These are phyloP conservation scores for Alternaria panax DNA, from an alignment of 2,329 filamentous ascomycete species.

Conservation along the genomic window DNA sequence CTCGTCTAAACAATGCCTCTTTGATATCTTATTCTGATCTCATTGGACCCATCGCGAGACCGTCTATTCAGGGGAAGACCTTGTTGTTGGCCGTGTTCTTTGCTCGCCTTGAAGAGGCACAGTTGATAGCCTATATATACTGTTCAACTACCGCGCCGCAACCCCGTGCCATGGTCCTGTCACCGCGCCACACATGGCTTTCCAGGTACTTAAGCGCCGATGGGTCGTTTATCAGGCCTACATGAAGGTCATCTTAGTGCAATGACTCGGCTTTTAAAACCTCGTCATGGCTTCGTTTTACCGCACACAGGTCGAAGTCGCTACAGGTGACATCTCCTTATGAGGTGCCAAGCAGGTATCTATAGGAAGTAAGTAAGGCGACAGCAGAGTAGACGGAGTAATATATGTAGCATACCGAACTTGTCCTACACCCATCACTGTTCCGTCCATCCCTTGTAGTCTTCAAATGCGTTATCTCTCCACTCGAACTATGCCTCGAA, in stretches of 20 bases:
- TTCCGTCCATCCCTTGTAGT: background rate
- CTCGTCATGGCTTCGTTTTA: background rate
- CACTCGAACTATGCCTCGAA: background rate
- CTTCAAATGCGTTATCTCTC: background rate
- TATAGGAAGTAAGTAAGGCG: background rate
- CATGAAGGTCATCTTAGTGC: conserved; percentile 1
- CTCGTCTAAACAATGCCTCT: conserved; percentile 8
- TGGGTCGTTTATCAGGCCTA: background rate
- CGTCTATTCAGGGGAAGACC: background rate
- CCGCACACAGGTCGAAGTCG: background rate
- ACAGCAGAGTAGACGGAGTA: background rate
- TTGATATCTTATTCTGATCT: background rate
- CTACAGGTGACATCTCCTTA: background rate
- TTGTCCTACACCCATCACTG: no score
- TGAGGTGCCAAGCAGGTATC: background rate
- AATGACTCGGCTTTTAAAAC: background rate
- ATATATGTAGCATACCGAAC: background rate
- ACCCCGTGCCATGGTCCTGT: background rate
- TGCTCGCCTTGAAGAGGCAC: conserved; percentile 2
- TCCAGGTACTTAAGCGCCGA: conserved; percentile 9
- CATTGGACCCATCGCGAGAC: background rate
- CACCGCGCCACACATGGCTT: conserved; percentile 10
- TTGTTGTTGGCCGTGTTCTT: conserved; percentile 1
- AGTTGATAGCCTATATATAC: conserved; percentile 3
- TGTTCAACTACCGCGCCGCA: conserved; percentile 6